Evolutionary conservation across 2,329 filamentous ascomycete species (phyloP), one percentile per base, ranked within the genome.

Genomic region (Phoma sp.): DNA sequence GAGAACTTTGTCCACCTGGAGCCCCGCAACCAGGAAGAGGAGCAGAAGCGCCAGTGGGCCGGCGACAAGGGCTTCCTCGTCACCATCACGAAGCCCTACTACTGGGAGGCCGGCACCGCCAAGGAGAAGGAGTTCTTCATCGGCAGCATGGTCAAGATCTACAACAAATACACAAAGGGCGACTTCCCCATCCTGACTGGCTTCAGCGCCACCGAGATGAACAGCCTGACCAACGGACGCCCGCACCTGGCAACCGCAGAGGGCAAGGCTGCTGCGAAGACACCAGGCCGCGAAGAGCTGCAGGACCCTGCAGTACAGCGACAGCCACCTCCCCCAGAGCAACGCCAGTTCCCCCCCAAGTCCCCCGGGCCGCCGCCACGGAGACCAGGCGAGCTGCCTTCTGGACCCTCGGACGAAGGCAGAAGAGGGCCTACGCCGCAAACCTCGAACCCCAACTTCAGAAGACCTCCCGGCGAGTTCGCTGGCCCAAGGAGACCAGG

Each of bases 61-160:
- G 88, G 89, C 47, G 88, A 88, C 53, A 86, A 87, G 39, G 95
- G 95, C 15, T 98, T 99, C 71, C 81, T 89, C 24, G 91, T 98
- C 45, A 95, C 88, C 1, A 85, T 99, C 25, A 89, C 90, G 24
- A 99, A 99, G 75, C 90, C 92, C 0, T 99, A 99, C 77, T 99
- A 95, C 75, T 99, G 95, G 95, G 87, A 96, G 75, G 92, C 95
- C 31, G 88, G 92, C 62, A 95, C 91, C 0, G 85, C 91, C 48
- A 97, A 97, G 79, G 95, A 99, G 78, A 98, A 97, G 81, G 94
- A 96, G 73, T 98, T 98, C 78, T 99, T 99, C 76, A 95, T 99
- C 69, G 92, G 91, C 31, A 97, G 93, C 75, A 78, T 98, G 65
- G 87, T 98, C 71, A 99, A 98, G 77, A 97, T 99, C 63, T 99